Evolutionary conservation across 2,329 filamentous ascomycete genomes (phyloP), one percentile per base, ranked within the genome.

Genomic region (Neopestalotiopsis sp.): DNA sequence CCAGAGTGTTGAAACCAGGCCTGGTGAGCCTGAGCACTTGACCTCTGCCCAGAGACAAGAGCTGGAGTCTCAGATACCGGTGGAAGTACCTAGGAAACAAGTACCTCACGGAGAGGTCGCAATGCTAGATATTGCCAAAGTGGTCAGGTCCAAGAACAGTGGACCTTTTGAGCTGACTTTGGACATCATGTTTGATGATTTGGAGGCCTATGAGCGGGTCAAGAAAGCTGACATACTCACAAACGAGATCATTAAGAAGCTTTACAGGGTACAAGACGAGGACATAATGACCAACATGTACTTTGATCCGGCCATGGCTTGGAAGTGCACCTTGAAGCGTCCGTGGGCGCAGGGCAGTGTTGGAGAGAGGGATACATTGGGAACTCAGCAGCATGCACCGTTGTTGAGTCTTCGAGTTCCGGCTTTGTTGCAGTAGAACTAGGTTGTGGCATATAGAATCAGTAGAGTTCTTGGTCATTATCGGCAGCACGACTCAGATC

Each of bases 271-370:
- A 70, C n/a, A 67, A 77, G 17, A 68, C 12, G 68, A 70, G 6
- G 73, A 78, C 24, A 74, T 80, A 1, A 69, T 82, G 1, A 69
- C 72, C 0, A 75, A 72, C 24, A 72, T 80, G 69, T 82, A 76
- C 68, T 83, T 77, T 67, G 79, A 82, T 45, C 79, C 75, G 7
- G 81, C 80, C 0, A 64, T 79, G 72, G 80, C 79, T 2, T 82
- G 75, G 71, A 82, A 82, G 63, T 77, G 72, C 45, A 81, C 79
- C 4, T 75, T 82, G 30, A 75, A 72, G 57, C 69, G 82, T 6
- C 78, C 77, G 1, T 76, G 75, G 72, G 74, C 74, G 6, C 77
- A 79, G 42, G 81, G 81, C 2, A 77, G 77, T 12, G 75, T 80
- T 14, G 77, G 78, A 6, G 81, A 82, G 70, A 71, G 74, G 0